Conservation (phyloP, 495 filamentous ascomycete genomes). For the Hypoxylon rickii region DNA sequence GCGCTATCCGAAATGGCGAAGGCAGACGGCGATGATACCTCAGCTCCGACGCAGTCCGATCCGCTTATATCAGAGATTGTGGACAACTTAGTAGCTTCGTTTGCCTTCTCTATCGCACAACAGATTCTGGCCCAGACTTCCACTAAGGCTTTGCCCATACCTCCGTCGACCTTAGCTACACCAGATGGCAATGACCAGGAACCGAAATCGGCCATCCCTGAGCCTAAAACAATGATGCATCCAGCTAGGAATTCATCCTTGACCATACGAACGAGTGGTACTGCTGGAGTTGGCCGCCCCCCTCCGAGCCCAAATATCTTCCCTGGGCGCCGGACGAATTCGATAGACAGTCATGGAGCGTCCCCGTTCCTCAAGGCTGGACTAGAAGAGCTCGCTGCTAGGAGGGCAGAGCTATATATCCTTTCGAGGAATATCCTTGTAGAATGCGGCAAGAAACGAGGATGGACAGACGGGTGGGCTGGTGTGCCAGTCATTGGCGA, state of each 20-base stretch:
- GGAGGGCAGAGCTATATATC: conserved; percentile 78
- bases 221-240: conserved; percentile 68
- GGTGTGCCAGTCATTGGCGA: conserved; percentile 63
- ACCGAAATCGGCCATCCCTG: conserved; percentile 57
- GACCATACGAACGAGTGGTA: conserved; percentile 32
- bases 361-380: conserved; percentile 63
- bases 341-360: conserved; percentile 37
- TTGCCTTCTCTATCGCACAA: conserved; percentile 77
- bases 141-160: conserved; percentile 68
- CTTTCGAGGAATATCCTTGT: conserved; percentile 79
- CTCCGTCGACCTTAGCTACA: conserved; percentile 58
- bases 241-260: conserved; percentile 61
- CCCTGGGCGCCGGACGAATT: conserved; percentile 36
- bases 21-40: conserved; percentile 25
- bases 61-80: conserved; percentile 58
- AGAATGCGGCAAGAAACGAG: conserved; percentile 68
- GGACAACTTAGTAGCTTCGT: conserved; percentile 82
- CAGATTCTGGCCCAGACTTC: conserved; percentile 78
- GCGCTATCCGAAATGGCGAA: conserved; percentile 43
- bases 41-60: conserved; percentile 24
- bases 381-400: conserved; percentile 80
- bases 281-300: conserved; percentile 33
- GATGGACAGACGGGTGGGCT: conserved; percentile 80
- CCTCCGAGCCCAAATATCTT: conserved; percentile 54
- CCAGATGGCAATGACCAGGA: conserved; percentile 51